Base-by-base conservation (phyloP, 192 early-diverging fungal genomes). In the Coemansia sp. region DNA sequence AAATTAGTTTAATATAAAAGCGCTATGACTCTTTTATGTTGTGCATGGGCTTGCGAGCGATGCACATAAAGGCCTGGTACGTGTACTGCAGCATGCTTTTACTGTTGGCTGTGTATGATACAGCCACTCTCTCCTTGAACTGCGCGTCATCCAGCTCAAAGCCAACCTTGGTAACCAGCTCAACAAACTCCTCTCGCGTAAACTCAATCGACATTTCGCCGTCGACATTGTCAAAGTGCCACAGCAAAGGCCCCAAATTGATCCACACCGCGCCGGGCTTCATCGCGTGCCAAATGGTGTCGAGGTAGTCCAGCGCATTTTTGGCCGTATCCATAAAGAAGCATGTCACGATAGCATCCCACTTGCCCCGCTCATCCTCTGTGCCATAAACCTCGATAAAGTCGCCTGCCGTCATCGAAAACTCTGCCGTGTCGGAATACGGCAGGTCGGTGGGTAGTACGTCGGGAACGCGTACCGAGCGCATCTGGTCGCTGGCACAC, bases 251-350 rank as follows among this genome's bases (percentile, higher is more conserved):
- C 5, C 94, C 89, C 15, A 88, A 63, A 56, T 93, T 93, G 47
- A 93, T 90, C 90, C 90, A 93, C 22, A 87, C 65, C 2, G 87
- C 90, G 20, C 83, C 84, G 8, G 81, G 78, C 60, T 87, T 89
- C 46, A 99, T 60, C 8, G 82, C 78, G 13, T 82, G 65, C 66
- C 85, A 78, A 54, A 99, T 87, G 1, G 85, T 80, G 38, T 91
- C 88, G 13, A 99, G 60, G 59, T 97, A 97, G 24, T 87, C 82
- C 24, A 95, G 57, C 23, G 92, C 83, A 50, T 97, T 95, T 58
- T 92, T 89, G 9, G 94, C 93, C 0, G 96, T 97, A 53, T 99
- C 96, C 38, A 99, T 87, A 67, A 99, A 99, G 78, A 93, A 99
- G 59, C 94, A 95, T 1, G 92, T 96, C 2, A 94, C 89, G 3